Evolutionary conservation across 2,329 filamentous ascomycete species (phyloP), one percentile per base, ranked within the genome.

Genomic region (Chaetomiaceae sp.): DNA sequence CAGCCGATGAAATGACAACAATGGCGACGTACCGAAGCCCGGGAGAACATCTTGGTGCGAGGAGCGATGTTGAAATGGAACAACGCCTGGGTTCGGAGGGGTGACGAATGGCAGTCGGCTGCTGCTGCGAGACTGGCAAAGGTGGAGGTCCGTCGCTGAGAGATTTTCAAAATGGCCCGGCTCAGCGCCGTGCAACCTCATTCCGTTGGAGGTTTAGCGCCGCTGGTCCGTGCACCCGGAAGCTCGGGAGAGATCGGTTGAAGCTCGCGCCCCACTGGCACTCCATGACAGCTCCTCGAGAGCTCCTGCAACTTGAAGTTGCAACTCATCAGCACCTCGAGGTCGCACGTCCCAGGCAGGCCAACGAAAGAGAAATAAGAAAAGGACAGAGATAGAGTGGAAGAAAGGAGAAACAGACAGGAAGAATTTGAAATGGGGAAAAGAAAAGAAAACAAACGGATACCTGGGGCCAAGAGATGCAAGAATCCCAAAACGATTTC

Each of bases 1-100:
- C 22, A 33, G 17, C 1, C 15, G 39, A 11, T 12, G 27, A 12
- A 47, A 33, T 29, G 43, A 12, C 22, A n/a, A 15, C 29, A 25
- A 43, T 46, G 22, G 47, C 17, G 31, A 74, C 79, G 64, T 76
- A 83, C 81, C 71, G 79, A 75, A 69, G 72, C 72, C 72, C 80
- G 73, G 66, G 76, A 75, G 71, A 82, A 72, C 80, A 83, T 83
- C 65, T 72, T 81, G 73, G 61, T 71, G 68, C 67, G 62, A 61
- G 63, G 66, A 69, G 69, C 62, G 70, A 71, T 75, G 75, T 72
- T 34, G 77, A 75, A 74, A 77, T 75, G 72, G 72, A 69, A 55
- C 55, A 60, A n/a, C 53, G 53, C 47, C 45, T 55, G 37, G 25
- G 44, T 43, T 46, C 39, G 38, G 38, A 48, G 37, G 53, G 66